Conservation (phyloP, 768 basidiomycete species). For the Boletus reticulatus region DNA sequence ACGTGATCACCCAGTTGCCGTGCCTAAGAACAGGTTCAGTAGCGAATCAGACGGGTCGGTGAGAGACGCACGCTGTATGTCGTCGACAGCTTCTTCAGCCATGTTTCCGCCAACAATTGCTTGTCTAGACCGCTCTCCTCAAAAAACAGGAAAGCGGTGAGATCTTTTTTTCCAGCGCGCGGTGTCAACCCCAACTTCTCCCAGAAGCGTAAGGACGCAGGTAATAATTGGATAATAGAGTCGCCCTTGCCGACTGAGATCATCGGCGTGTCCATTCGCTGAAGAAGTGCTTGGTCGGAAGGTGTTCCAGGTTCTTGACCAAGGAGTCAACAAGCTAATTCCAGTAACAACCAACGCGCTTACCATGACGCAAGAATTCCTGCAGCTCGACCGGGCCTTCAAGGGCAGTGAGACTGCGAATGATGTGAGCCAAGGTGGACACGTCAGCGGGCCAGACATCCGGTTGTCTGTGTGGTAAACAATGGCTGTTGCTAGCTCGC, state of each 20-base stretch:
- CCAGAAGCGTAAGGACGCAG: conserved; percentile 79
- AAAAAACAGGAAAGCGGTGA: conserved; percentile 64
- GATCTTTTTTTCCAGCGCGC: conserved; percentile 66
- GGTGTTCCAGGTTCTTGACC: neutral
- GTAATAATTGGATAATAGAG: conserved; percentile 63
- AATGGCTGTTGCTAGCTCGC: conserved; percentile 39
- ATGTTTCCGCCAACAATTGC: conserved; percentile 47
- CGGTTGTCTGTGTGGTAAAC: conserved; percentile 13
- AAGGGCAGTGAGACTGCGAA: conserved; percentile 33
- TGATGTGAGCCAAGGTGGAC: conserved; percentile 39
- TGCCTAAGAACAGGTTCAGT: conserved; percentile 39
- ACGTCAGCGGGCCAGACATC: conserved; percentile 64
- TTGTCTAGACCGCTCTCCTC: conserved; percentile 57
- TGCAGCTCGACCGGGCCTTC: conserved; percentile 43
- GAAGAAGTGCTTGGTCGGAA: conserved; percentile 17
- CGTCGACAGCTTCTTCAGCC: conserved; percentile 54
- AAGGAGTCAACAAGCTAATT: neutral
- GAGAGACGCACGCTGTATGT: conserved; percentile 55
- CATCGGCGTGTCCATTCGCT: conserved; percentile 50
- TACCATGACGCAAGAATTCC: conserved; percentile 43
- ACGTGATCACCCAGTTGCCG: conserved; percentile 59
- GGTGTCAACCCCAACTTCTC: conserved; percentile 78
- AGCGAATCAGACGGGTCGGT: neutral
- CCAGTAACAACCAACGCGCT: conserved; percentile 3
- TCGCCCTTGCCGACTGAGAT: conserved; percentile 67